Percentiles rank a stretch among this genome's conserved stretches.
These are phyloP conservation scores for Trichophaea hybrida DNA, from an alignment of 2,329 filamentous ascomycete species.

Conservation along the genomic window DNA sequence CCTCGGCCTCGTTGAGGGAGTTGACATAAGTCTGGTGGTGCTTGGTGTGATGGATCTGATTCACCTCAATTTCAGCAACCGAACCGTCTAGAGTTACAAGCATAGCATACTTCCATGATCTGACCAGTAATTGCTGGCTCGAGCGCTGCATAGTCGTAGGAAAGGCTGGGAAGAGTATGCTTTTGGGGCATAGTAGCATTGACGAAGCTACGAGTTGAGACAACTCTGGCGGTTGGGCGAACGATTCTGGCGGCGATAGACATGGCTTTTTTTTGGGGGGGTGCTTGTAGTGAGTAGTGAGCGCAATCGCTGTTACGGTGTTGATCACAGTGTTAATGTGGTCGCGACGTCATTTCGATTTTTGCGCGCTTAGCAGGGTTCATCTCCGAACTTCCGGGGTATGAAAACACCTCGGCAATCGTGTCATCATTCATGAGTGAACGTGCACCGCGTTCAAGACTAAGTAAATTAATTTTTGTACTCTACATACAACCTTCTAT, in stretches of 20 bases:
- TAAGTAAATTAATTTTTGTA: neutral
- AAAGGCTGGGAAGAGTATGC: constrained; percentile 80
- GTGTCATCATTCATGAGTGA: neutral
- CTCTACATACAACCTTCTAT: neutral
- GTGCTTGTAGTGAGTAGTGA: neutral
- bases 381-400: neutral
- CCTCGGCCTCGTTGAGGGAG: constrained; percentile 65
- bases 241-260: neutral
- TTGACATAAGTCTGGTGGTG: constrained; percentile 92
- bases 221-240: neutral
- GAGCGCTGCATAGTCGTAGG: constrained; percentile 89
- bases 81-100: neutral
- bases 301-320: neutral
- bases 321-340: neutral
- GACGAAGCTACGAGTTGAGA: neutral
- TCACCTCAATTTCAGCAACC: neutral
- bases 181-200: constrained; percentile 61
- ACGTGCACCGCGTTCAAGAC: no score
- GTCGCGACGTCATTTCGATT: constrained; percentile 1
- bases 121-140: constrained; percentile 63
- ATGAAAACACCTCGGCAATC: neutral
- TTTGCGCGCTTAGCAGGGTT: neutral
- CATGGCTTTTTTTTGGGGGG: neutral
- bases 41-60: constrained; percentile 66
- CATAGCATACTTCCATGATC: constrained; percentile 58